phyloP scores from a whole-genome alignment of 1,284 basidiomycete genomes.

The Chiua sp. region DNA sequence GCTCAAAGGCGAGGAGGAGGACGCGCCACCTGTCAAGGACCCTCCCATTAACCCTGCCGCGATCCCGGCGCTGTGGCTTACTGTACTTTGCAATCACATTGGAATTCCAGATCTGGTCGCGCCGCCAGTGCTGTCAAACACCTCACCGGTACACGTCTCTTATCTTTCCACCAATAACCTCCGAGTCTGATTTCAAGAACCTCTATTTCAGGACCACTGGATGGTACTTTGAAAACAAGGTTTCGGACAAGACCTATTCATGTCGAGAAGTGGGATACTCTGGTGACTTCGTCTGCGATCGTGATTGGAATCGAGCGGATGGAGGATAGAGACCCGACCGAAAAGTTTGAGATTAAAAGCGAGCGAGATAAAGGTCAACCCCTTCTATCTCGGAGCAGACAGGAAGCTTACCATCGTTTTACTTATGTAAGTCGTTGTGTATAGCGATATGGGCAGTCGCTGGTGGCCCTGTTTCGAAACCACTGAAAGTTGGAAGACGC shows the following conservation, averaged over 20 bases:
- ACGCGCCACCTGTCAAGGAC: conserved; percentile 61
- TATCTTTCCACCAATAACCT: conserved; percentile 60
- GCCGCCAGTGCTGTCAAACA: conserved; percentile 82
- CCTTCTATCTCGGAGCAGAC: neutral
- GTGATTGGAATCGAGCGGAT: conserved; percentile 96
- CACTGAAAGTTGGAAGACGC: too few relatives aligned
- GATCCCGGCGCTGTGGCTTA: conserved; percentile 98
- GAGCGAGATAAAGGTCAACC: conserved; percentile 95
- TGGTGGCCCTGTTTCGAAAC: too few relatives aligned
- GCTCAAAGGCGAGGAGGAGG: conserved; percentile 70
- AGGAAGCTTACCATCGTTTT: too few relatives aligned
- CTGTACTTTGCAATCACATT: conserved; percentile 91
- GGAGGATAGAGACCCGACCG: conserved; percentile 97
- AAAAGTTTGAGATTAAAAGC: conserved; percentile 99
- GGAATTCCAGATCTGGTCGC: conserved; percentile 88
- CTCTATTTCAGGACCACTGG: conserved; percentile 89
- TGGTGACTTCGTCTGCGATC: conserved; percentile 94
- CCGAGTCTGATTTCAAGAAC: conserved; percentile 89
- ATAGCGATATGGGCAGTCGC: too few relatives aligned
- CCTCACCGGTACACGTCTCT: conserved; percentile 72
- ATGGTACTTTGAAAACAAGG: conserved; percentile 80
- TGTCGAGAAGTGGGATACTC: conserved; percentile 96
- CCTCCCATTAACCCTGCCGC: conserved; percentile 39
- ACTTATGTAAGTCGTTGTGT: too few relatives aligned
- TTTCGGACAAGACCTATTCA: conserved; percentile 93